Evolutionary conservation across 1,284 basidiomycete genomes (phyloP).

Genomic region (Pisolithus thermaeus): DNA sequence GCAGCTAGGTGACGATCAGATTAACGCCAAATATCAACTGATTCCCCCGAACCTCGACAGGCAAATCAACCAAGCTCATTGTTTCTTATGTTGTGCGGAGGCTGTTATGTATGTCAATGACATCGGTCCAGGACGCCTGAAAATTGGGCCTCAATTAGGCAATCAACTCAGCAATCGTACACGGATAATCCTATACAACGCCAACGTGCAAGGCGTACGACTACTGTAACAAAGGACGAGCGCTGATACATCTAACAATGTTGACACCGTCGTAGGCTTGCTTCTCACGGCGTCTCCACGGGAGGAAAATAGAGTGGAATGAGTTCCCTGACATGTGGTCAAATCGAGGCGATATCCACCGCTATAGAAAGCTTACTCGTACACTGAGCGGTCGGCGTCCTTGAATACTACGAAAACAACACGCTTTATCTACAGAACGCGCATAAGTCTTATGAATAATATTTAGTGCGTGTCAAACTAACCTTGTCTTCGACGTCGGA

Average conservation of each 20-base stretch:
- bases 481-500: slow-evolving; percentile 46
- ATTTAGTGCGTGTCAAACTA: slow-evolving; percentile 10
- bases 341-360: background rate
- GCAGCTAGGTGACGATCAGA: slow-evolving; percentile 35
- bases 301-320: slow-evolving; percentile 55
- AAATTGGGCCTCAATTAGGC: too few species aligned
- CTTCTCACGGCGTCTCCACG: background rate
- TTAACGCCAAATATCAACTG: background rate
- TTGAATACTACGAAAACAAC: slow-evolving; percentile 72
- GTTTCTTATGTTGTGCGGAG: background rate
- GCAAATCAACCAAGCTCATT: slow-evolving; percentile 25
- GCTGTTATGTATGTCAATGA: too few species aligned
- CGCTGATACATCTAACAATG: background rate
- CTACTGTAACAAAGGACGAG: background rate
- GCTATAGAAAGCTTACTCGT: slow-evolving; percentile 44
- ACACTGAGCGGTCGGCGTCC: slow-evolving; percentile 55
- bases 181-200: too few species aligned
- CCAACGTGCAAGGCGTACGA: too few species aligned
- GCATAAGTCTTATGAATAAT: background rate
- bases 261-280: background rate
- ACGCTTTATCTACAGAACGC: slow-evolving; percentile 50
- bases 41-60: slow-evolving; percentile 39
- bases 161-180: too few species aligned
- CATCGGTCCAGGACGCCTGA: background rate
- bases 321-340: slow-evolving; percentile 36